Evolutionary conservation across 179 eudicot species (phyloP).

Genomic region (Silene vulgaris): DNA sequence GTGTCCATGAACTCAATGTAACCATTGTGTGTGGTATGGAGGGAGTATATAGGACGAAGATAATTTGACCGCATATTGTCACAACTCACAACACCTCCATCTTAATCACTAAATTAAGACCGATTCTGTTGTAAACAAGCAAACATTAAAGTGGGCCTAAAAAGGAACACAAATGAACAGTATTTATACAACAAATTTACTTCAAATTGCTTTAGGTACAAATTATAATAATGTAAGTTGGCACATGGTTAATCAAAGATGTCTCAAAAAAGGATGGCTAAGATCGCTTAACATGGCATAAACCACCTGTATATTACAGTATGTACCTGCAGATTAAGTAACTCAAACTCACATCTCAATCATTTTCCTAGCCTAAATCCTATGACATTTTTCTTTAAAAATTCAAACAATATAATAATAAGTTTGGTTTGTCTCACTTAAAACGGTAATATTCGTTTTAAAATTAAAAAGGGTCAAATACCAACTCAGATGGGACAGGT

Average conservation of each 20-base stretch:
- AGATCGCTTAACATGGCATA: constrained; percentile 28
- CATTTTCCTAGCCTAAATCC: background rate
- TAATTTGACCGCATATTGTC: too few species aligned
- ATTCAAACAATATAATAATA: too few species aligned
- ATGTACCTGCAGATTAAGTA: constrained; percentile 18
- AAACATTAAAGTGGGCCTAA: background rate
- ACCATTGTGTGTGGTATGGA: too few species aligned
- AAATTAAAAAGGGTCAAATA: too few species aligned
- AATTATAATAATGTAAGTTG: constrained; percentile 13
- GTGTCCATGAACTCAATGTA: too few species aligned
- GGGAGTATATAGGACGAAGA: too few species aligned
- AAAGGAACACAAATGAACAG: constrained; percentile 18
- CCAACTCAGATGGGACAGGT: too few species aligned
- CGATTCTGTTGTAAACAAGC: background rate
- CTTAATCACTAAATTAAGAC: background rate
- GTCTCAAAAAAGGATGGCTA: constrained; percentile 28
- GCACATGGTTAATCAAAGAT: constrained; percentile 33
- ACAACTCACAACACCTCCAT: too few species aligned
- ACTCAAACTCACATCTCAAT: constrained; percentile 8
- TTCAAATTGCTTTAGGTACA: background rate
- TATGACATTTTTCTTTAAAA: too few species aligned
- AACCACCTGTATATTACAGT: constrained; percentile 17
- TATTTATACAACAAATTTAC: constrained; percentile 8
- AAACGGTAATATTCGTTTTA: too few species aligned
- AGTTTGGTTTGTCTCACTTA: too few species aligned